Evolutionary conservation across 306 rosid species (phyloP).

Genomic region (Morella rubra): DNA sequence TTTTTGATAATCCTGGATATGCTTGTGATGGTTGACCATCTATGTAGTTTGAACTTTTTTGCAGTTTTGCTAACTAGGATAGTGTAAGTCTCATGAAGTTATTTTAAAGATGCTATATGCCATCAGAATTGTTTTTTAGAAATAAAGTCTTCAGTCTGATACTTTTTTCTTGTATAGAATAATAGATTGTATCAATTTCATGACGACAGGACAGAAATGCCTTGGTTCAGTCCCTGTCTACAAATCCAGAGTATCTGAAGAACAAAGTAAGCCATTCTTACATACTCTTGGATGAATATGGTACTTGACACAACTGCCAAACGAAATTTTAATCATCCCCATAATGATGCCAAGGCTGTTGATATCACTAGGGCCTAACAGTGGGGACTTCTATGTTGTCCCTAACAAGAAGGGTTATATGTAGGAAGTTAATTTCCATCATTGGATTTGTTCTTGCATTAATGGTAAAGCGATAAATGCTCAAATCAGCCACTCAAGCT

Average conservation of each 20-base stretch:
- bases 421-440: background rate
- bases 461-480: background rate
- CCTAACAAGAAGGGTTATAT: background rate
- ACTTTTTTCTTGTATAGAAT: too few species aligned
- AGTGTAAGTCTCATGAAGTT: background rate
- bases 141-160: background rate
- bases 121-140: background rate
- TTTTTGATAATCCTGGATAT: too few species aligned
- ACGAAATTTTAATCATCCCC: background rate
- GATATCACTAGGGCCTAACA: background rate
- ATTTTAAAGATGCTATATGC: background rate
- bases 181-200: conserved; percentile 4
- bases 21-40: too few species aligned
- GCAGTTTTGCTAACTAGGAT: background rate
- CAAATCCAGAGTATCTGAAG: conserved; percentile 84
- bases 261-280: conserved; percentile 56
- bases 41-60: background rate
- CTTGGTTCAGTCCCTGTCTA: conserved; percentile 80
- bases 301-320: background rate
- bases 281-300: conserved; percentile 8
- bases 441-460: background rate
- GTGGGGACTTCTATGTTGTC: background rate
- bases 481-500: background rate
- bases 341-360: background rate
- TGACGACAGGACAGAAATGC: conserved; percentile 75